Evolutionary conservation across 257 asterid species (phyloP).

Genomic region (Solanum habrochaites): DNA sequence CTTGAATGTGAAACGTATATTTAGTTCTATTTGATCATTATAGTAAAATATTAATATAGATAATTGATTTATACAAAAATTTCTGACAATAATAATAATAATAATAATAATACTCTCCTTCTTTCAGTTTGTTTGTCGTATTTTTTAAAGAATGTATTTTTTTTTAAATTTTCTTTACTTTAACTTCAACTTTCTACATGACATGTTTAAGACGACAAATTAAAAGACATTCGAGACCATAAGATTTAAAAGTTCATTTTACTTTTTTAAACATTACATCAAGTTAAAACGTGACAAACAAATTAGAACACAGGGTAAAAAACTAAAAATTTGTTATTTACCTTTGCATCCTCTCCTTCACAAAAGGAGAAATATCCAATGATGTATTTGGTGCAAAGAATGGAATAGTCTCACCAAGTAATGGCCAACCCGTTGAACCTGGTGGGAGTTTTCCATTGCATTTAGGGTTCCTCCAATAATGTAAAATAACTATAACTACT

Average conservation of each 20-base stretch:
- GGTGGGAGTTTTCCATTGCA: background rate
- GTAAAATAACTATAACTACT: background rate
- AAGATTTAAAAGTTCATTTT: no score
- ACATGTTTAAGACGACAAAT: no score
- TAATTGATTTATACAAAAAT: no score
- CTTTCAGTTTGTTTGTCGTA: background rate
- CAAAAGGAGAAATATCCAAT: background rate
- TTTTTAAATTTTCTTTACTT: no score
- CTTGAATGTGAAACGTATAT: no score
- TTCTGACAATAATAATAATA: no score
- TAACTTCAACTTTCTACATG: background rate
- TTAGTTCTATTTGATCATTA: no score
- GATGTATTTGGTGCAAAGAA: background rate
- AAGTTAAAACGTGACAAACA: background rate
- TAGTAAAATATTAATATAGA: no score
- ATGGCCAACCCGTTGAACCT: background rate
- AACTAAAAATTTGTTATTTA: background rate
- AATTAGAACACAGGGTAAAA: no score
- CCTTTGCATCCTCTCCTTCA: background rate
- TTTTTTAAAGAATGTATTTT: no score
- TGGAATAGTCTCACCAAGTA: no score
- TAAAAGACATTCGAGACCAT: fast-evolving
- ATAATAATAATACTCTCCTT: background rate
- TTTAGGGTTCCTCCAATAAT: background rate
- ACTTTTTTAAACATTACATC: no score